These are phyloP conservation scores for Podila verticillata DNA, from an alignment of 192 early-diverging fungal species.

Conservation along the genomic window DNA sequence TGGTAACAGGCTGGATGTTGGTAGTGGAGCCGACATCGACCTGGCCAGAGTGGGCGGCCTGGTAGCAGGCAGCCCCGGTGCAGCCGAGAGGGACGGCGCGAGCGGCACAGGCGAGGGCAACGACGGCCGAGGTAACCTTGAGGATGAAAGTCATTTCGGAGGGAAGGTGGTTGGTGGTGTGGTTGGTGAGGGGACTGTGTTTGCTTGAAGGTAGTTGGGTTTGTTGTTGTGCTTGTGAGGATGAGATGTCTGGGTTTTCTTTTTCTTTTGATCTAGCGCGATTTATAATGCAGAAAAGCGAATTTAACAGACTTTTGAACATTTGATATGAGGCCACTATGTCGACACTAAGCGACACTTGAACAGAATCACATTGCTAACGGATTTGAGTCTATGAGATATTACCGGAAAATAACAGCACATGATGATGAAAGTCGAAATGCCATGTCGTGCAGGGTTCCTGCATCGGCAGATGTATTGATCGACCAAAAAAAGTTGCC, in stretches of 20 bases:
- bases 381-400: too few relatives aligned
- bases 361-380: neutral
- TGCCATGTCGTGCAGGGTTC: too few relatives aligned
- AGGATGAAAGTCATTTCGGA: conserved; percentile 6
- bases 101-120: conserved; percentile 8
- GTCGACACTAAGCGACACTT: neutral
- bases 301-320: neutral
- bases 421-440: too few relatives aligned
- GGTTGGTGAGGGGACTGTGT: too few relatives aligned
- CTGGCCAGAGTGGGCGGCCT: conserved; percentile 4
- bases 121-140: conserved; percentile 15
- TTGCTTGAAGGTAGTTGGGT: neutral
- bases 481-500: too few relatives aligned
- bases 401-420: too few relatives aligned
- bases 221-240: neutral
- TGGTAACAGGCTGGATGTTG: conserved; percentile 19
- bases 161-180: neutral
- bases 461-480: too few relatives aligned
- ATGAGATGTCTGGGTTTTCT: neutral
- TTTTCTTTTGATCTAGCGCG: neutral
- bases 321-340: neutral
- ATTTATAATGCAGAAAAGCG: neutral
- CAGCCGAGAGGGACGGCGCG: conserved; percentile 25
- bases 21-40: conserved; percentile 20
- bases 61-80: conserved; percentile 1